phyloP scores from a whole-genome alignment of 2,329 filamentous ascomycete species.

The Diaporthe capsici region DNA sequence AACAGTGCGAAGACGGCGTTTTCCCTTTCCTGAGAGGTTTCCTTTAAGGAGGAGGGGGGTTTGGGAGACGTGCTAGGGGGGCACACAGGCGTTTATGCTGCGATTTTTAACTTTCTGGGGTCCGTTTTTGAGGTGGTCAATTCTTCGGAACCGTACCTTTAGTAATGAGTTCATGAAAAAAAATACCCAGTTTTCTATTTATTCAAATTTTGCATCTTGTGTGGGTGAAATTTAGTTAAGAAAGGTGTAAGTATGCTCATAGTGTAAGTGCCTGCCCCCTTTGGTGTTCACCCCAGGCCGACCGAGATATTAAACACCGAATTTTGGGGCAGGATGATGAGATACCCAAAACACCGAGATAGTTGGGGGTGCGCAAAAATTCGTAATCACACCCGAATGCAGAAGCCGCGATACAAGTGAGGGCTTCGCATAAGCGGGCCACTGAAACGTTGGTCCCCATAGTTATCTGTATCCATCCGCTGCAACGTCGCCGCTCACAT shows the following conservation, averaged over 20 bases:
- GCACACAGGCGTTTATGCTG: neutral
- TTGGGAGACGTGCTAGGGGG: neutral
- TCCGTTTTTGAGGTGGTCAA: neutral
- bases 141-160: neutral
- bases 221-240: neutral
- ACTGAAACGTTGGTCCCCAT: neutral
- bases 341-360: neutral
- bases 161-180: neutral
- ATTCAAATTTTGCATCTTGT: neutral
- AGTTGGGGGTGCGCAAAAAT: neutral
- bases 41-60: neutral
- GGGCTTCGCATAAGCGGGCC: neutral
- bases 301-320: neutral
- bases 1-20: conserved; percentile 63
- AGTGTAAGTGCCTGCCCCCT: neutral
- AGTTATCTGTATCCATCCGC: conserved; percentile 8
- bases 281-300: neutral
- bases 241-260: no score
- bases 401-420: neutral
- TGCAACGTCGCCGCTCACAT: conserved; percentile 15
- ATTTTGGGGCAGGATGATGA: neutral
- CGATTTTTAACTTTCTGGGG: neutral
- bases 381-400: neutral
- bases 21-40: conserved; percentile 46
- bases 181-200: conserved; percentile 13